Evolutionary conservation across 441 rosid species (phyloP), one percentile per base, ranked within the genome.

Genomic region (Isatis lusitanica): DNA sequence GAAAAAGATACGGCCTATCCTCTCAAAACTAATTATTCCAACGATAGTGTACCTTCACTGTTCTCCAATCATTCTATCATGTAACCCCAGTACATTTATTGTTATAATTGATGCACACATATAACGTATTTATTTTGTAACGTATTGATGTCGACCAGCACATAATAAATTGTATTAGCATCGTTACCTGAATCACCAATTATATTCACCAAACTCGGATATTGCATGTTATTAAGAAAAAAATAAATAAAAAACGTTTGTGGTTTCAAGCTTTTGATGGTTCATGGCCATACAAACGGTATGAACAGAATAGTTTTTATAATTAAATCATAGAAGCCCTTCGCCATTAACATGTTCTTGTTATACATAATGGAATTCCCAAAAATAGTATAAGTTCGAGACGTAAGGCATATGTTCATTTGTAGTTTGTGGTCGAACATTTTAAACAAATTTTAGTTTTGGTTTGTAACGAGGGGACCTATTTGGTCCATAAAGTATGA

Each of bases 401-500:
- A 50, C 40, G 38, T 11, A 38, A 30, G 4, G 21, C 50, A 60
- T 36, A 38, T 59, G 67, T 51, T 50, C 30, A 62, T 62, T 28
- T 38, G 61, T 60, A 61, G 62, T 61, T 51, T 26, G 55, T 40
- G 55, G 68, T 63, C 55, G 76, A 72, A 42, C 42, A 33, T 62
- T 13, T 13, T 30, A 62, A 42, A 30, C 46, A 46, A 18, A 30
- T 9, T 63, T 28, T 51, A 13, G n/a, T 17, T 12, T 43, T 72
- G 56, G 16, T 72, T 53, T 55, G 4, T 43, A 63, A 28, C 44
- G 70, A 63, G 76, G 76, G 76, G 70, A 73, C 76, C 70, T 31
- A 33, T 42, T 55, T 73, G 48, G 56, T 72, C 56, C 56, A 63
- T 72, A 33, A 63, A 42, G 47, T 55, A 53, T 18, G 57, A 61